These are phyloP conservation scores for Coemansia sp. DNA, from an alignment of 192 early-diverging fungal species.

Conservation along the genomic window DNA sequence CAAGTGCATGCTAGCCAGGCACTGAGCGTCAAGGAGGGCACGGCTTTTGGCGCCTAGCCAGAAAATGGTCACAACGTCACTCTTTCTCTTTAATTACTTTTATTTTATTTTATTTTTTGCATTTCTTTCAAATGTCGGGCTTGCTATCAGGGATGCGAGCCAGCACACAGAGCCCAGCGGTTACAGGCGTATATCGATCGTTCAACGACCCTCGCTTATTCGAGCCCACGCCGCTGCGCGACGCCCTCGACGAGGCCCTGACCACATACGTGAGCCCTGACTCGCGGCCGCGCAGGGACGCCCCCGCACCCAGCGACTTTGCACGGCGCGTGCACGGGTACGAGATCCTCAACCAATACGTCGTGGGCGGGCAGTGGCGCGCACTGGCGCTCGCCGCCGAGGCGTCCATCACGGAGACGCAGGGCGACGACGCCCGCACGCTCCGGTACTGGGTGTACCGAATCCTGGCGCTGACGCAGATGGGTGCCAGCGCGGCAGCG, in stretches of 20 bases:
- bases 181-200: neutral
- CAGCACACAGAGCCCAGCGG: neutral
- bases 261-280: slow-evolving; percentile 18
- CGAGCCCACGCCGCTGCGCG: slow-evolving; percentile 27
- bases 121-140: slow-evolving; percentile 15
- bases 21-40: slow-evolving; percentile 12
- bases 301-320: slow-evolving; percentile 16
- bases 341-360: slow-evolving; percentile 43
- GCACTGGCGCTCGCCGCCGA: slow-evolving; percentile 32
- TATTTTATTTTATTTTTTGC: neutral
- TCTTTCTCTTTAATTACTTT: neutral
- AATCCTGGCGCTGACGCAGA: slow-evolving; percentile 18
- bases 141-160: slow-evolving; percentile 41
- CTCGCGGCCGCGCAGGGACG: slow-evolving; percentile 32
- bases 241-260: slow-evolving; percentile 31
- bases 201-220: slow-evolving; percentile 37
- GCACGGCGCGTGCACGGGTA: slow-evolving; percentile 16
- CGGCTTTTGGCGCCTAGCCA: slow-evolving; percentile 18
- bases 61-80: neutral
- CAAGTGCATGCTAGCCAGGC: slow-evolving; percentile 17
- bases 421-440: neutral
- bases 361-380: slow-evolving; percentile 40
- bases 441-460: slow-evolving; percentile 42
- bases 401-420: slow-evolving; percentile 22
- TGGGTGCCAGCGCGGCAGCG: slow-evolving; percentile 3